A percentile compares a stretch with the other conserved stretches of the same genome.
Conservation (phyloP, 495 filamentous ascomycete genomes). For the Penicillium paxilli region DNA sequence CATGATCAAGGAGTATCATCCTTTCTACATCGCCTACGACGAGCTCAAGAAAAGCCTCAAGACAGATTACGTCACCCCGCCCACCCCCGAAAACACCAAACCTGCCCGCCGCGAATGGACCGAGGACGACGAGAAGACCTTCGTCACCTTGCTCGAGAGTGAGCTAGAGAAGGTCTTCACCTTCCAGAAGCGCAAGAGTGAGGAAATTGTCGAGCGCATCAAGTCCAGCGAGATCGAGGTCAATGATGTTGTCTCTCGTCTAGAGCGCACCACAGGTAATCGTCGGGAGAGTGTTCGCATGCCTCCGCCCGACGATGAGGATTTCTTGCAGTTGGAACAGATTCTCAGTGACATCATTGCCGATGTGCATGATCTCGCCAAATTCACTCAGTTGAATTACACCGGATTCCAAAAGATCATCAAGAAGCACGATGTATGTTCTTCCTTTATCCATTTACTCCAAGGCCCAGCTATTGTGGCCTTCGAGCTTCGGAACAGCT, state of each 20-base stretch:
- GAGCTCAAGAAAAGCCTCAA: constrained; percentile 87
- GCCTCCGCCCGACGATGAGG: constrained; percentile 68
- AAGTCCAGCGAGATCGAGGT: constrained; percentile 85
- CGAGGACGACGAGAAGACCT: constrained; percentile 87
- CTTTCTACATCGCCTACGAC: constrained; percentile 97
- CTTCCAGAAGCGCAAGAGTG: constrained; percentile 93
- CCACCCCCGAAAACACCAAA: constrained; percentile 53
- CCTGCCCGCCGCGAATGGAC: constrained; percentile 72
- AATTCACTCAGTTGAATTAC: constrained; percentile 98
- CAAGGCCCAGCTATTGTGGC: neutral
- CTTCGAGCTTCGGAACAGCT: neutral
- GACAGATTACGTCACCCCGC: constrained; percentile 59
- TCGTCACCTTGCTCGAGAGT: constrained; percentile 80
- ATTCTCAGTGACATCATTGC: constrained; percentile 97
- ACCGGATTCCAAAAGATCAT: constrained; percentile 99
- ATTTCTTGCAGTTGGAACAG: constrained; percentile 92
- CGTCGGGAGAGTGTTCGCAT: constrained; percentile 23
- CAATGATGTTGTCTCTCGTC: constrained; percentile 73
- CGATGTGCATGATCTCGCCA: constrained; percentile 96
- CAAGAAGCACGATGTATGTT: constrained; percentile 95
- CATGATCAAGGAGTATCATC: constrained; percentile 91
- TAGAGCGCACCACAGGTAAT: constrained; percentile 44
- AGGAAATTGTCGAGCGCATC: constrained; percentile 90
- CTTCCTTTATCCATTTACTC: neutral
- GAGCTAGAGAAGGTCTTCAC: constrained; percentile 96